These are phyloP conservation scores for Pichia sp. DNA, from an alignment of 1,139 yeast genomes.

Conservation along the genomic window DNA sequence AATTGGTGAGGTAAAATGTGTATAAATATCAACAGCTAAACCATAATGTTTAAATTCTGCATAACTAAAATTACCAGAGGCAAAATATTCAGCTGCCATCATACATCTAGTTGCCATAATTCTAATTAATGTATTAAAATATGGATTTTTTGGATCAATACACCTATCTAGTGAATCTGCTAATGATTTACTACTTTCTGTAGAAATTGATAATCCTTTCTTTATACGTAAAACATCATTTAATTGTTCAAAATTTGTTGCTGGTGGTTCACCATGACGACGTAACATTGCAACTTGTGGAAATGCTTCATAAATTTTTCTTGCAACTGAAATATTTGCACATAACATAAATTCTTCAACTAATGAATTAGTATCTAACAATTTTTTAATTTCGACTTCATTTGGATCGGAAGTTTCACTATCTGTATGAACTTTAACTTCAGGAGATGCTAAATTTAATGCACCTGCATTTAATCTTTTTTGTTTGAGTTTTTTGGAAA, in stretches of 20 bases:
- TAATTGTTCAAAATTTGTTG: slow-evolving; percentile 80
- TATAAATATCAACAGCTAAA: slow-evolving; percentile 92
- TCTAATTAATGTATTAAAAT: slow-evolving; percentile 87
- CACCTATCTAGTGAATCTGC: slow-evolving; percentile 93
- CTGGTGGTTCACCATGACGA: slow-evolving; percentile 95
- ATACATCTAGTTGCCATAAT: slow-evolving; percentile 98
- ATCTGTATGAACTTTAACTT: slow-evolving; percentile 94
- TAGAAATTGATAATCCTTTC: slow-evolving; percentile 69
- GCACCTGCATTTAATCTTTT: slow-evolving; percentile 93
- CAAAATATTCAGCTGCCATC: slow-evolving; percentile 98
- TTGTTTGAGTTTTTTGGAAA: slow-evolving; percentile 81
- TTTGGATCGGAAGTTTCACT: slow-evolving; percentile 96
- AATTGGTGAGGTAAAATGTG: slow-evolving; percentile 98
- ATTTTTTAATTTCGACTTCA: slow-evolving; percentile 85
- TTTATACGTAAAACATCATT: slow-evolving; percentile 86
- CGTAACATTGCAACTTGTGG: slow-evolving; percentile 98
- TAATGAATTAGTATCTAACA: slow-evolving; percentile 84
- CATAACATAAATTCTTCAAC: slow-evolving; percentile 98
- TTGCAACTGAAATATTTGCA: slow-evolving; percentile 93
- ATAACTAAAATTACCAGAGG: slow-evolving; percentile 86
- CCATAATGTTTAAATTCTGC: slow-evolving; percentile 98
- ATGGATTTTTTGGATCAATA: slow-evolving; percentile 73
- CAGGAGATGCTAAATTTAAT: slow-evolving; percentile 92
- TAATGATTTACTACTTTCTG: slow-evolving; percentile 82
- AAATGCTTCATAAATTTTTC: slow-evolving; percentile 82